Evolutionary conservation across 495 filamentous ascomycete species (phyloP).

Genomic region (Lophiotrema nucula): DNA sequence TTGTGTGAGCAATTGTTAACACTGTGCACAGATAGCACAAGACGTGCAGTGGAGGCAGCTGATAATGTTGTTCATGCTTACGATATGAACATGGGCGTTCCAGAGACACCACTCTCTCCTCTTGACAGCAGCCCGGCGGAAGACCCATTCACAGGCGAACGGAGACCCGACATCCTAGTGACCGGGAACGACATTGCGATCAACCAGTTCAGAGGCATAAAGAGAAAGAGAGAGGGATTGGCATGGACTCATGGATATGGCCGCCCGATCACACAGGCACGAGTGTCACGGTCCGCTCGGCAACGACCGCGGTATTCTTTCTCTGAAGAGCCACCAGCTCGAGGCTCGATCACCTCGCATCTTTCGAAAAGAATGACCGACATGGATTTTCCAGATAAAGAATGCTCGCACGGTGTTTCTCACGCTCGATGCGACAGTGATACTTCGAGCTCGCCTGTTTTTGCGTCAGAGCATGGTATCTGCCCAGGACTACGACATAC

Average conservation of each 20-base stretch:
- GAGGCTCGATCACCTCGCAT: background rate
- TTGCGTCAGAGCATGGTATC: slow-evolving; percentile 49
- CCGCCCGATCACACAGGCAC: slow-evolving; percentile 8
- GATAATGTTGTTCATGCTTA: slow-evolving; percentile 89
- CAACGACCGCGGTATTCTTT: slow-evolving; percentile 11
- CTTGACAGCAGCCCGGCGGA: slow-evolving; percentile 38
- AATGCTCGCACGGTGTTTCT: slow-evolving; percentile 13
- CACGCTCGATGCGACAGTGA: slow-evolving; percentile 17
- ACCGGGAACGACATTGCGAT: slow-evolving; percentile 35
- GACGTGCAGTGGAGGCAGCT: slow-evolving; percentile 74
- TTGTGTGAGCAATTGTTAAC: background rate
- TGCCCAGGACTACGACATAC: slow-evolving; percentile 57
- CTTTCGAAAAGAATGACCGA: background rate
- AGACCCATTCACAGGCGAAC: slow-evolving; percentile 33
- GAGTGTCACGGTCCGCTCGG: slow-evolving; percentile 8
- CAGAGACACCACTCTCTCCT: slow-evolving; percentile 49
- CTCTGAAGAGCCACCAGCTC: slow-evolving; percentile 23
- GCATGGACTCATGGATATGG: slow-evolving; percentile 4
- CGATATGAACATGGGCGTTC: slow-evolving; percentile 79
- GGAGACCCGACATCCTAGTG: slow-evolving; percentile 38
- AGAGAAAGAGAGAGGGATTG: slow-evolving; percentile 35
- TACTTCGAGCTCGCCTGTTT: slow-evolving; percentile 21
- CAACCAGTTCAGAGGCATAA: slow-evolving; percentile 28
- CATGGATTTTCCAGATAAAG: slow-evolving; percentile 3
- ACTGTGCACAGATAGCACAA: slow-evolving; percentile 61